Percentiles rank a stretch among this genome's conserved stretches.
phyloP scores from a whole-genome alignment of 2,329 filamentous ascomycete species.

The Mycocentrospora acerina region DNA sequence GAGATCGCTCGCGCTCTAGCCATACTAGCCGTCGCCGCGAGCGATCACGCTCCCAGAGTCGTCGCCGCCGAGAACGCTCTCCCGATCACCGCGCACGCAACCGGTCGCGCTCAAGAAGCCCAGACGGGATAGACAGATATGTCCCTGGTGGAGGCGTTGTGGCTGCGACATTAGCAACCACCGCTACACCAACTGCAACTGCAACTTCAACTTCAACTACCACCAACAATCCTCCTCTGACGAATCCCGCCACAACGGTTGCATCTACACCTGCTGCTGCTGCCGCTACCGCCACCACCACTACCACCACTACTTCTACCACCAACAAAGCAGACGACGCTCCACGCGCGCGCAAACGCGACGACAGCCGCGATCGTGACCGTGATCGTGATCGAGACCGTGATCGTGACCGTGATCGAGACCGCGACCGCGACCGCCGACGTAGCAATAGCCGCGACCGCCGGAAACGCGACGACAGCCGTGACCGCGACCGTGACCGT shows the following conservation, averaged over 20 bases:
- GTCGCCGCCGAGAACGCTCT: conserved; percentile 16
- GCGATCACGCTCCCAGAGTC: conserved; percentile 20
- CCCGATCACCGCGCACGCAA: conserved; percentile 16
- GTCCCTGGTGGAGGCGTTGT: conserved; percentile 32
- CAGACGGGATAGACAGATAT: conserved; percentile 42
- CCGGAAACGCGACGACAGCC: conserved; percentile 24
- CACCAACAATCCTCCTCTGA: too few species aligned
- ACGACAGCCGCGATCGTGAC: conserved; percentile 4
- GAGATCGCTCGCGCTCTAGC: too few species aligned
- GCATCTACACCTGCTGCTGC: not conserved
- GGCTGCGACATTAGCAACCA: too few species aligned
- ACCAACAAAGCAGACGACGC: too few species aligned
- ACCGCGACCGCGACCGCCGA: conserved; percentile 28
- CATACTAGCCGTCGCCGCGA: conserved; percentile 10
- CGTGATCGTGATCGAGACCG: conserved; percentile 26
- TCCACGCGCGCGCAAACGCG: conserved; percentile 1
- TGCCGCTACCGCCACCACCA: too few species aligned
- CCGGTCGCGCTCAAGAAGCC: conserved; percentile 32
- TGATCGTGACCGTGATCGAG: conserved; percentile 13
- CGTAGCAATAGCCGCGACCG: conserved; percentile 17
- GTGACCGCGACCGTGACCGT: conserved; percentile 32
- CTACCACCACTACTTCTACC: too few species aligned
- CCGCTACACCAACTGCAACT: too few species aligned
- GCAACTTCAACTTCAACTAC: too few species aligned
- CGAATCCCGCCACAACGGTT: conserved; percentile 1